Evolutionary conservation across 257 asterid genomes (phyloP), one percentile per base, ranked within the genome.

Genomic region (Salvia rosmarinus): DNA sequence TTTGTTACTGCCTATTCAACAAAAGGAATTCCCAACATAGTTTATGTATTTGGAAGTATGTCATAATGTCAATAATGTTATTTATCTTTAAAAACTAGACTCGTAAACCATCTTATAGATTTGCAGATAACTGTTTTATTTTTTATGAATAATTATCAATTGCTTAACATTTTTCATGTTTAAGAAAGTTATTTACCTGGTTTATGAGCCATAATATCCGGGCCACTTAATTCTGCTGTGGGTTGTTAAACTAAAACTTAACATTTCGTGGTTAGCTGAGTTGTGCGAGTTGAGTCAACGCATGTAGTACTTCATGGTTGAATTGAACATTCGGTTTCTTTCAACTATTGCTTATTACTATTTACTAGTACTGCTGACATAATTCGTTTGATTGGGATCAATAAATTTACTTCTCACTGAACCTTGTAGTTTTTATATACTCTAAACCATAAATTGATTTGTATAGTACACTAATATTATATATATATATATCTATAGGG

Each of bases 191-290:
- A 9, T 52, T 52, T 52, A 4, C 14, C 32, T 21, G 59, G n/a
- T 51, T 51, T 51, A 51, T 19, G 30, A 19, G 2, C 56, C 5
- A 46, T 10, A 28, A 28, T 49, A 6, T 17, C 30, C 35, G 12
- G 21, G 51, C 67, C 75, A 58, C 72, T 62, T 21, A 62, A 52
- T 62, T 43, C 11, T 47, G 65, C 32, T 73, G 65, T n/a, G 76
- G 82, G 82, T 78, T 44, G 82, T 68, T 78, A 73, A 78, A 72
- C 82, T 78, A 78, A 67, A 73, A 51, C 51, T 30, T 67, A 59
- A 35, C 64, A 43, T 62, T 76, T 54, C 13, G 64, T 37, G 39
- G 63, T 20, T 66, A 17, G 73, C 55, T 42, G 40, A 64, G 37
- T 21, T 52, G 16, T 16, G 34, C 2, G 71, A 10, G 6, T 60